Percentiles rank a stretch among this genome's conserved stretches.
Conservation (phyloP, 352 stramenopile genomes). For the Thalassiosira exigua region DNA sequence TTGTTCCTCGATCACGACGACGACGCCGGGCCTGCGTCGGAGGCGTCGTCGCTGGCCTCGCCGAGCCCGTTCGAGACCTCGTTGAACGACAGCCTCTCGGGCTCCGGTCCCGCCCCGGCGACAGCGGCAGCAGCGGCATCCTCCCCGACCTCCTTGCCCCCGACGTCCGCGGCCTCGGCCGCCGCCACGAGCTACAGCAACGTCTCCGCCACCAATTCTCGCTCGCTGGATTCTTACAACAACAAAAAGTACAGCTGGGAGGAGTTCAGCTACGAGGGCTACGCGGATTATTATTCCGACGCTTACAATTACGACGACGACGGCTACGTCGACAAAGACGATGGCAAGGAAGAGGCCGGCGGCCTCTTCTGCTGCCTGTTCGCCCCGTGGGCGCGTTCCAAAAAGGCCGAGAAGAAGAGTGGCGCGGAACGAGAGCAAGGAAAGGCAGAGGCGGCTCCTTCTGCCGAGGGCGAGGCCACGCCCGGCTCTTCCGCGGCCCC, state of each 20-base stretch:
- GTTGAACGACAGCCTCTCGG: conserved; percentile 16
- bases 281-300: conserved; percentile 54
- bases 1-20: conserved; percentile 5
- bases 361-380: conserved; percentile 59
- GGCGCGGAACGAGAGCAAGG: background rate
- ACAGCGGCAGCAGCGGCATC: too few species aligned
- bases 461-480: background rate
- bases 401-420: background rate
- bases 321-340: conserved; percentile 9
- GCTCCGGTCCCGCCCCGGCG: too few species aligned
- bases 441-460: background rate
- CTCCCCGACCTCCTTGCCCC: background rate
- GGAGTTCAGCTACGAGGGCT: conserved; percentile 60
- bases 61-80: conserved; percentile 21
- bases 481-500: background rate
- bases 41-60: too few species aligned
- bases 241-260: background rate
- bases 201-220: conserved; percentile 25
- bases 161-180: background rate
- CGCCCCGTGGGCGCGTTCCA: background rate
- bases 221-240: conserved; percentile 15
- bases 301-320: conserved; percentile 39
- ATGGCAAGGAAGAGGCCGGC: conserved; percentile 11
- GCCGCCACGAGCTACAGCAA: conserved; percentile 15
- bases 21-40: background rate